Evolutionary conservation across 257 asterid species (phyloP).

Genomic region (Ilex aquifolium): DNA sequence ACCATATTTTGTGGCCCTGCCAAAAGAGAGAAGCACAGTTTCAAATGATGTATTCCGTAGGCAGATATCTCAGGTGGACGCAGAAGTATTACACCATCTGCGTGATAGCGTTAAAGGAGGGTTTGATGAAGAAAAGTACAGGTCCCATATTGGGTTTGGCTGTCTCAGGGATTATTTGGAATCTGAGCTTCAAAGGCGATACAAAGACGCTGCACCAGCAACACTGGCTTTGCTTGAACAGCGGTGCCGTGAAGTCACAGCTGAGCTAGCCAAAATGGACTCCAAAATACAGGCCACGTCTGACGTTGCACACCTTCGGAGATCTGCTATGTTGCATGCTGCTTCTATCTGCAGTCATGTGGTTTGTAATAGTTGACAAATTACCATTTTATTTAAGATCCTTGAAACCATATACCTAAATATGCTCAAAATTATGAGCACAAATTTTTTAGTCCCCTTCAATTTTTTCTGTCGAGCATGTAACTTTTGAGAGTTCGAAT

Average conservation of each 20-base stretch:
- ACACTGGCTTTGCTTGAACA: constrained; percentile 87
- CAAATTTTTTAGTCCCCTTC: too few relatives aligned
- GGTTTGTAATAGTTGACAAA: constrained; percentile 33
- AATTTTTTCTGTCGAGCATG: background rate
- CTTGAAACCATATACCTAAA: background rate
- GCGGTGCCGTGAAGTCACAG: constrained; percentile 71
- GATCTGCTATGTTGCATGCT: constrained; percentile 85
- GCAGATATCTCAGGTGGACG: constrained; percentile 83
- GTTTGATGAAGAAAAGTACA: constrained; percentile 88
- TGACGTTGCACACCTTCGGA: constrained; percentile 80
- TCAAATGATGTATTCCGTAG: constrained; percentile 91
- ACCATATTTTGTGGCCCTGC: constrained; percentile 91
- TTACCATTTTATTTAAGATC: constrained; percentile 1
- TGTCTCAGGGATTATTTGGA: constrained; percentile 83
- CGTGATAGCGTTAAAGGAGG: constrained; percentile 83
- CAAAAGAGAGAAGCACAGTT: constrained; percentile 73
- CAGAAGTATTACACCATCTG: constrained; percentile 57
- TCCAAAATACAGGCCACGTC: constrained; percentile 75
- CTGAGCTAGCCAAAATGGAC: constrained; percentile 64
- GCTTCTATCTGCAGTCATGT: constrained; percentile 81
- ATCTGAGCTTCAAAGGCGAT: constrained; percentile 81
- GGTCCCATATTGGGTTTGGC: constrained; percentile 73
- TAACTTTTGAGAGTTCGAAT: background rate
- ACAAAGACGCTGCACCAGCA: constrained; percentile 95
- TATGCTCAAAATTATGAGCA: too few relatives aligned